phyloP scores from a whole-genome alignment of 176 grass and related monocot genomes.

The Ampelocalamus luodianensis region DNA sequence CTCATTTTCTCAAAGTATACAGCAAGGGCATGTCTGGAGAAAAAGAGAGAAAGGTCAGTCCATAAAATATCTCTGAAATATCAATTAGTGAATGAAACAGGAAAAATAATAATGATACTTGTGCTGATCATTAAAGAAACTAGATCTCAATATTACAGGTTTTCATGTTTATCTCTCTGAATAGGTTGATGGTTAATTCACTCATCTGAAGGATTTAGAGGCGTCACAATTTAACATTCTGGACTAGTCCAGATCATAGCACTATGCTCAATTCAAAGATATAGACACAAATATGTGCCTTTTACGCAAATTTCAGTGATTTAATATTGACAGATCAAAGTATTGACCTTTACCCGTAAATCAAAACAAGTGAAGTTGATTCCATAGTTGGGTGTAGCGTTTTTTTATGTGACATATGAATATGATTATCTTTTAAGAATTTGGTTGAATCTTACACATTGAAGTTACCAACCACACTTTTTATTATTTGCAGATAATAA shows the following conservation, averaged over 20 bases:
- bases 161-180: neutral
- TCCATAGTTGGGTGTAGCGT: neutral
- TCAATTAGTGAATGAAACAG: neutral
- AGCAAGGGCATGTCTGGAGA: constrained; percentile 57
- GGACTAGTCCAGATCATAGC: neutral
- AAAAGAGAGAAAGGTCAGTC: constrained; percentile 35
- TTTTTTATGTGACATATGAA: neutral
- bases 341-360: neutral
- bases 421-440: constrained; percentile 11
- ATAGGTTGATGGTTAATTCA: neutral
- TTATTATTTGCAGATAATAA: constrained; percentile 5
- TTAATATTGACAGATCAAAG: neutral
- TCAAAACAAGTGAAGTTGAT: constrained; percentile 23
- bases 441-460: neutral
- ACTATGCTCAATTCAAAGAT: neutral
- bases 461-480: neutral
- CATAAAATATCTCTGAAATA: neutral
- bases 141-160: neutral
- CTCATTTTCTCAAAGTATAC: constrained; percentile 51
- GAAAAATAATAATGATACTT: constrained; percentile 2
- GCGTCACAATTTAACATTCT: neutral
- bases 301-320: constrained; percentile 3
- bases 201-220: neutral
- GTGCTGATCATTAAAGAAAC: neutral
- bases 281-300: neutral